A percentile compares a stretch with the other conserved stretches of the same genome.
These are phyloP conservation scores for Stentor roeselii DNA, from an alignment of 73 alveolate genomes.

Conservation along the genomic window DNA sequence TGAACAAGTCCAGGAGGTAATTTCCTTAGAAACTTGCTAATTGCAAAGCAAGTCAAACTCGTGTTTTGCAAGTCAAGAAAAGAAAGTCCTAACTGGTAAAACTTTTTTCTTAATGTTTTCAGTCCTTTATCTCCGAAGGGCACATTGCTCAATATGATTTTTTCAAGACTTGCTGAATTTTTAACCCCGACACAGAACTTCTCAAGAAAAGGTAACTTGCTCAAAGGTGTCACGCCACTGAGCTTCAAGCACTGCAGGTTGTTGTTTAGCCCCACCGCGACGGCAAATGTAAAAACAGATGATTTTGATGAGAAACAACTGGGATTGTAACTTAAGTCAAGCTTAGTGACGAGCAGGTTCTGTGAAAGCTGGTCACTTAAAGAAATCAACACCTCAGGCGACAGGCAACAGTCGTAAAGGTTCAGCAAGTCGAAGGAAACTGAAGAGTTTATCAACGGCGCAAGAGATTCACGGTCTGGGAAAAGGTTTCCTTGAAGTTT, in stretches of 20 bases:
- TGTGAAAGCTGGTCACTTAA: neutral
- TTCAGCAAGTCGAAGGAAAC: neutral
- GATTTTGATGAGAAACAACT: neutral
- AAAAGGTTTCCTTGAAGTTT: constrained; percentile 5
- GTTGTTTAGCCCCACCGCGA: neutral
- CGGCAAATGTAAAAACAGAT: neutral
- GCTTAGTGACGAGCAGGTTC: neutral
- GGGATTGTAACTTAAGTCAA: neutral
- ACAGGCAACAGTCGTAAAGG: neutral
- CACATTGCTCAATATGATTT: neutral
- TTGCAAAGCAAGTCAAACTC: neutral
- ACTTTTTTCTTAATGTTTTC: neutral
- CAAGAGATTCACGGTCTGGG: neutral
- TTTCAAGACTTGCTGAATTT: neutral
- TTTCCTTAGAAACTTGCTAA: neutral
- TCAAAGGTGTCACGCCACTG: neutral
- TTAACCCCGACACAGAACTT: neutral
- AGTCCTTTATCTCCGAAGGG: constrained; percentile 15
- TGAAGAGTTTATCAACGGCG: neutral
- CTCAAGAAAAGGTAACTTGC: neutral
- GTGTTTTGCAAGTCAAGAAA: neutral
- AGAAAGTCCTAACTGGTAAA: neutral
- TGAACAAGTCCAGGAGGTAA: neutral
- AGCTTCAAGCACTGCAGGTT: neutral
- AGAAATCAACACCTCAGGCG: neutral